Conservation (phyloP, 371 early-diverging fungal species). For the Mucor circinelloides region DNA sequence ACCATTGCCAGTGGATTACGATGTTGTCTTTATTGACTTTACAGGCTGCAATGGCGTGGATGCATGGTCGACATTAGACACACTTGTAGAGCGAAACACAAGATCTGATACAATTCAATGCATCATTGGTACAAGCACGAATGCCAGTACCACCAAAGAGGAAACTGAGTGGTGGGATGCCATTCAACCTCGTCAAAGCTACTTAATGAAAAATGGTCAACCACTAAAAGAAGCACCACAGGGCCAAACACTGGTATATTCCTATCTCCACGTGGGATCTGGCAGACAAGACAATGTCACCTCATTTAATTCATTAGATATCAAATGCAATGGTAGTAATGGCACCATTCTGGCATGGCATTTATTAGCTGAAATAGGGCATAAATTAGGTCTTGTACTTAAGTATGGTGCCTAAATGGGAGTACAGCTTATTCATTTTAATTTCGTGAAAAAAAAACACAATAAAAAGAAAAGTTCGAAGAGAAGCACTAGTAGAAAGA, state of each 20-base stretch:
- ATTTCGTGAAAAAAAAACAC: too few relatives aligned
- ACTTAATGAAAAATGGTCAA: conserved; percentile 25
- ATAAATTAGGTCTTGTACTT: conserved; percentile 44
- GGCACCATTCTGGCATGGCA: conserved; percentile 45
- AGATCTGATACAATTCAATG: conserved; percentile 11
- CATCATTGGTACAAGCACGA: conserved; percentile 4
- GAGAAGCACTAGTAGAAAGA: too few relatives aligned
- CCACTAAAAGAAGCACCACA: neutral
- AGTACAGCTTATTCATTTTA: neutral
- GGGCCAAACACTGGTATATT: conserved; percentile 11
- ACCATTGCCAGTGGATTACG: neutral
- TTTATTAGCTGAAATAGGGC: conserved; percentile 44
- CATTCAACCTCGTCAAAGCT: conserved; percentile 36
- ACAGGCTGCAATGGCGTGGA: neutral
- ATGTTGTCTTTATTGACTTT: conserved; percentile 26
- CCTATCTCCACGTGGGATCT: conserved; percentile 32
- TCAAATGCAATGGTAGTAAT: conserved; percentile 28
- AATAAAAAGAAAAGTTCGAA: too few relatives aligned
- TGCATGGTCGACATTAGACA: neutral
- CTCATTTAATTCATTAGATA: conserved; percentile 16
- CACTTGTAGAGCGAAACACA: neutral
- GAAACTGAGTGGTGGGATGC: neutral
- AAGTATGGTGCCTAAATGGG: conserved; percentile 45
- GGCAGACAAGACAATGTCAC: conserved; percentile 27
- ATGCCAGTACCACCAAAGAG: too few relatives aligned